A percentile compares a stretch with the other conserved stretches of the same genome.
Conservation (phyloP, 208 protist genomes). For the Trypanosoma congolense region DNA sequence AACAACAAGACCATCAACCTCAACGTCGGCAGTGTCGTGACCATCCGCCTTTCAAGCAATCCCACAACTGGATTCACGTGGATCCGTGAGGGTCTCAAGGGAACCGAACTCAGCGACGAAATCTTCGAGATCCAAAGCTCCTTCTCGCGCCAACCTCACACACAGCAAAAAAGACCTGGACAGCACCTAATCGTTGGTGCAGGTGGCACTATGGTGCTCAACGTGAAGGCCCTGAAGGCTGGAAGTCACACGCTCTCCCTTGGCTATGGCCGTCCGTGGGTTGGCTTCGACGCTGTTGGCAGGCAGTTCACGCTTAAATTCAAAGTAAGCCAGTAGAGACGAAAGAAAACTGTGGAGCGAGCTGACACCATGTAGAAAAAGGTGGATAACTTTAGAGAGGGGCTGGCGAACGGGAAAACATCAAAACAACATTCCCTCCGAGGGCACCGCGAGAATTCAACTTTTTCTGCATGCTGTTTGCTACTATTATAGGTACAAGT, state of each 20-base stretch:
- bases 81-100: conserved; percentile 27
- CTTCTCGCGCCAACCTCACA: not conserved
- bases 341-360: not conserved
- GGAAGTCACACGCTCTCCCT: conserved; percentile 40
- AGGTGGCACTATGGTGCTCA: conserved; percentile 36
- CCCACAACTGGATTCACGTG: conserved; percentile 71
- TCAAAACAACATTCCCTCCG: not conserved
- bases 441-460: not conserved
- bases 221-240: conserved; percentile 4
- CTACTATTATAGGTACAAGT: too few relatives aligned
- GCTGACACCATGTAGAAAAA: too few relatives aligned
- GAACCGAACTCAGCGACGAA: conserved; percentile 20
- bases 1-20: conserved; percentile 25
- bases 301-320: conserved; percentile 44
- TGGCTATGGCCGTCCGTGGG: conserved; percentile 47
- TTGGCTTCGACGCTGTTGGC: conserved; percentile 10
- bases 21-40: conserved; percentile 20
- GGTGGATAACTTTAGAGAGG: too few relatives aligned
- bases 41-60: conserved; percentile 47
- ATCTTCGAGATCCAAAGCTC: conserved; percentile 11
- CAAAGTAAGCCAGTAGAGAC: conserved; percentile 15
- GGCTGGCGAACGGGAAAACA: not conserved
- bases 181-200: conserved; percentile 30
- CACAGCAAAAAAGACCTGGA: too few relatives aligned
- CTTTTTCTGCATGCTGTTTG: conserved; percentile 10